Conservation (phyloP, 768 basidiomycete species). For the Auricularia sp. region DNA sequence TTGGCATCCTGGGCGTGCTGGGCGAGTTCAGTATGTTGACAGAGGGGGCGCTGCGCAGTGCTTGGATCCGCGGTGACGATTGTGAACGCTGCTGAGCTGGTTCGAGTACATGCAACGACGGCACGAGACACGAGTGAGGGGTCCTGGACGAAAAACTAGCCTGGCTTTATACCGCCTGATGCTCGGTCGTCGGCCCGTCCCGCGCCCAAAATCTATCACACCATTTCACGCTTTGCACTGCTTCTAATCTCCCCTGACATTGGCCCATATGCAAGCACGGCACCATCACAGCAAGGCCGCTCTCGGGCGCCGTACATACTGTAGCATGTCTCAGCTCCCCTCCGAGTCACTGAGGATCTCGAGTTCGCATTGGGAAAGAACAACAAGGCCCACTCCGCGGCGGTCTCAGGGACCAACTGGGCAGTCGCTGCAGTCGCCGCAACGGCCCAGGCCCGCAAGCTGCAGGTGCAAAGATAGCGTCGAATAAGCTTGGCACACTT, state of each 20-base stretch:
- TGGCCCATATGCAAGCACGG: background rate
- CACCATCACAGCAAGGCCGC: no score
- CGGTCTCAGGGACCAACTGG: background rate
- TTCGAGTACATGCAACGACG: constrained; percentile 43
- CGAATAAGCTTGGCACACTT: background rate
- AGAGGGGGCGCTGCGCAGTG: constrained; percentile 65
- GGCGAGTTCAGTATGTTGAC: constrained; percentile 23
- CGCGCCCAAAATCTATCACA: background rate
- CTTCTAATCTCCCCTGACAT: background rate
- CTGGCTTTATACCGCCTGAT: background rate
- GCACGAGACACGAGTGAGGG: background rate
- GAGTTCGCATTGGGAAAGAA: background rate
- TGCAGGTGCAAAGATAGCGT: background rate
- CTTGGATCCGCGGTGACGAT: constrained; percentile 77
- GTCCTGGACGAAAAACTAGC: background rate
- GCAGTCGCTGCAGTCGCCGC: no score
- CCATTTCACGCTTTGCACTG: background rate
- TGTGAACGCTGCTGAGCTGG: constrained; percentile 83
- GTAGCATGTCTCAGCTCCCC: background rate
- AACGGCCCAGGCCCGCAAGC: background rate
- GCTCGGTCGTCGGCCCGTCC: background rate
- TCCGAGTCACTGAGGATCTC: background rate
- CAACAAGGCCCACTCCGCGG: background rate
- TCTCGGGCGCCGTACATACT: no score
- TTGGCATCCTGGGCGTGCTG: constrained; percentile 4